Base-by-base conservation (phyloP, 306 rosid species). In the Dalbergia cultrata region DNA sequence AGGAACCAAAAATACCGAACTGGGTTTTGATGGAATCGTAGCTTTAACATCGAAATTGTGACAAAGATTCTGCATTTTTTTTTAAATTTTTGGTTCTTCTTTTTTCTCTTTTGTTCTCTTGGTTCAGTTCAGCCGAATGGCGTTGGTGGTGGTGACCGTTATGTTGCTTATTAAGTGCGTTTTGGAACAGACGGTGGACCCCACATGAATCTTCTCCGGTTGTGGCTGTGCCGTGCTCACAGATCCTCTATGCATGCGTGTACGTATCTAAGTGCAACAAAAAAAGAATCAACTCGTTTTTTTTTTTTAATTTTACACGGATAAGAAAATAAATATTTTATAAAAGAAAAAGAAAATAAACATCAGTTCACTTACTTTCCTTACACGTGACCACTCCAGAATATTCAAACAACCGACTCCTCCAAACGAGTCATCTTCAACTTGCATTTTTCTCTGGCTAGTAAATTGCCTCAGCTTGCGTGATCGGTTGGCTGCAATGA, bases 1-100 rank as follows among this genome's bases (percentile, higher is more conserved):
- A n/a, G 11, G 26, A 68, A 52, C 72, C 80, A 83, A 21, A 18
- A 73, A 50, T 0, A 64, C 43, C 33, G 90, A 87, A 47, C 9
- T 79, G 44, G 83, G 73, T 67, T 75, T 79, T 0, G 69, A 13
- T 12, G 88, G 81, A 65, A 84, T 44, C 14, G 70, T 13, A 8
- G 69, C 34, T 72, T 80, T 91, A 58, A 74, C 81, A 45, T 87
- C 88, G 56, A 88, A 58, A 67, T 74, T 78, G 67, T 70, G 86
- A 78, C 77, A 44, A 18, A 91, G 85, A 72, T 80, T 70, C 85
- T 83, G 90, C 94, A 94, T 92, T 60, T 31, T 33, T 5, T 4
- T 21, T 56, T n/a, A n/a, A 35, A 1, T 31, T 26, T 33, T 39
- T 8, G 4, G 2, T 19, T 4, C 60, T 57, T 9, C 4, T 8